A percentile compares a stretch with the other conserved stretches of the same genome.
phyloP scores from a whole-genome alignment of 768 basidiomycete genomes.

The Hygrocybe coccinea region DNA sequence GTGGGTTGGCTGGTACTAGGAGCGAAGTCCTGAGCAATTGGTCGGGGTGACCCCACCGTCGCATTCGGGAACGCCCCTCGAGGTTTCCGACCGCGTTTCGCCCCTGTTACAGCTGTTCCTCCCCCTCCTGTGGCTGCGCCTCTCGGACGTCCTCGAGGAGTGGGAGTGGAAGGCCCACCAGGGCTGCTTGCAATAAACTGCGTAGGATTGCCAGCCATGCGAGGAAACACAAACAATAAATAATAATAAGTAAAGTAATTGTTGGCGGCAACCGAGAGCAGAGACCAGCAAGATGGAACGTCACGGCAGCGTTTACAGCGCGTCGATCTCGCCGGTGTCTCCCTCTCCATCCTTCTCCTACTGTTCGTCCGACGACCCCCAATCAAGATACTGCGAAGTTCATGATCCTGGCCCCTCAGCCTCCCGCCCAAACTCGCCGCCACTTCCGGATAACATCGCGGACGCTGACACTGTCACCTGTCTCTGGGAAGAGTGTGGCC shows the following conservation, averaged over 20 bases:
- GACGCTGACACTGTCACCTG: conserved; percentile 64
- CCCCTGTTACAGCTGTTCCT: conserved; percentile 23
- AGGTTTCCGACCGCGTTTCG: conserved; percentile 47
- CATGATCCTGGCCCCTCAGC: conserved; percentile 25
- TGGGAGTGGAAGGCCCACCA: background rate
- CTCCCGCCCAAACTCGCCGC: conserved; percentile 40
- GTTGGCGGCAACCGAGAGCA: background rate
- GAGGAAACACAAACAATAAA: background rate
- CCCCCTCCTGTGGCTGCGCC: conserved; percentile 17
- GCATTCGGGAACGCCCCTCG: conserved; percentile 32
- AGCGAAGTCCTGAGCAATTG: conserved; percentile 15
- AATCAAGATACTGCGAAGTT: conserved; percentile 13
- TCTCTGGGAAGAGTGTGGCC: conserved; percentile 78
- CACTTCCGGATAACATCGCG: conserved; percentile 6
- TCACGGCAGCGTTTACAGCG: conserved; percentile 19
- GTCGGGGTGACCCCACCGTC: conserved; percentile 27
- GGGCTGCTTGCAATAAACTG: background rate
- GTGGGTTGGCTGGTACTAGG: conserved; percentile 4
- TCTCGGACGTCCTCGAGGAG: conserved; percentile 30
- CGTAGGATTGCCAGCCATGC: background rate
- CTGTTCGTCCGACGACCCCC: conserved; percentile 19
- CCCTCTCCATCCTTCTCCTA: conserved; percentile 38
- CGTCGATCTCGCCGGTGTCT: conserved; percentile 37
- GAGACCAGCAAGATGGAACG: background rate
- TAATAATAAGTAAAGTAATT: too few relatives aligned